Percentiles rank a stretch among this genome's conserved stretches.
phyloP scores from a whole-genome alignment of 148 eudicot species.

The Salicornia ramosissima region DNA sequence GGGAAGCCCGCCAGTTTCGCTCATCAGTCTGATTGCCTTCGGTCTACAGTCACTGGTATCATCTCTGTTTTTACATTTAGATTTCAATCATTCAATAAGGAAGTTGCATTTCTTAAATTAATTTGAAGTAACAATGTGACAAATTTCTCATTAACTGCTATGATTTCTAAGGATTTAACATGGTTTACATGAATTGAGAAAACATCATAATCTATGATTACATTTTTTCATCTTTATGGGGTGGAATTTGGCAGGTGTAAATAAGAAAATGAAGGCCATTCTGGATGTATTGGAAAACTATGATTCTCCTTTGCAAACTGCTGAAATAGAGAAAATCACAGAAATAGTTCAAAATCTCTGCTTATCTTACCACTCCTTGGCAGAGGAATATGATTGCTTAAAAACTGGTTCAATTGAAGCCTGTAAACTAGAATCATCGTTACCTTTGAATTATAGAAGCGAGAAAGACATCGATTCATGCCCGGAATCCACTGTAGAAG shows the following conservation, averaged over 20 bases:
- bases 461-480: constrained; percentile 5
- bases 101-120: background rate
- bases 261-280: constrained; percentile 24
- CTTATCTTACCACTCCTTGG: constrained; percentile 20
- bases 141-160: too few species aligned
- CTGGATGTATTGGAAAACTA: constrained; percentile 16
- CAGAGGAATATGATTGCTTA: constrained; percentile 17
- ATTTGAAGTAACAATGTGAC: too few species aligned
- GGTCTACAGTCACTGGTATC: constrained; percentile 14
- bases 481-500: constrained; percentile 27
- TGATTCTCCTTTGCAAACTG: background rate
- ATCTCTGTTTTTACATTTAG: background rate
- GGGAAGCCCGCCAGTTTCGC: background rate
- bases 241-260: constrained; percentile 22
- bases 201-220: background rate
- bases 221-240: background rate
- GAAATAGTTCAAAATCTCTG: constrained; percentile 21
- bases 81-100: too few species aligned
- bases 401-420: background rate
- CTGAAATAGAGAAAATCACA: constrained; percentile 10
- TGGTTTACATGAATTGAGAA: background rate
- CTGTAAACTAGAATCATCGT: background rate
- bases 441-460: background rate
- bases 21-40: constrained; percentile 22
- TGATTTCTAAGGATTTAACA: background rate